phyloP scores from a whole-genome alignment of 2,329 filamentous ascomycete species.

The Botrytis porri region DNA sequence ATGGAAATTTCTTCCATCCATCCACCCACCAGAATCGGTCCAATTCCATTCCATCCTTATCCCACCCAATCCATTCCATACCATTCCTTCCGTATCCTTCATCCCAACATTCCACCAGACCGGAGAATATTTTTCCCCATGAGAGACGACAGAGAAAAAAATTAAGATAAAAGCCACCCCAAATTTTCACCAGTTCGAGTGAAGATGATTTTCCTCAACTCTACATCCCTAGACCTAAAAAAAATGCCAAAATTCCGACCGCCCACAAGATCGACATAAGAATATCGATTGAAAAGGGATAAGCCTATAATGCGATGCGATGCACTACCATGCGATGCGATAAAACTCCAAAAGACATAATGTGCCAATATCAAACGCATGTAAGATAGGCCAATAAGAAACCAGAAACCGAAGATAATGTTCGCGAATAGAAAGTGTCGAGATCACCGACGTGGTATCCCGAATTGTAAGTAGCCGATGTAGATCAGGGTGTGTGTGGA shows the following conservation, averaged over 20 bases:
- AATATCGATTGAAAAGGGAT: not conserved
- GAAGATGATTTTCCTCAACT: too few relatives aligned
- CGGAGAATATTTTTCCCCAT: not conserved
- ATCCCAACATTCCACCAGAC: not conserved
- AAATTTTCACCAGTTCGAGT: not conserved
- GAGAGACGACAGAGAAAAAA: not conserved
- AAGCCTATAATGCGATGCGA: not conserved
- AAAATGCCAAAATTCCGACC: not conserved
- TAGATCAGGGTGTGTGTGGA: not conserved
- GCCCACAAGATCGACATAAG: not conserved
- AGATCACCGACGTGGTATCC: constrained; percentile 1
- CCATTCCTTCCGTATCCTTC: not conserved
- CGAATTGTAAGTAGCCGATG: not conserved
- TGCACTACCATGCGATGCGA: not conserved
- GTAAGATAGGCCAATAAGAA: not conserved
- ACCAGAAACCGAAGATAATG: not conserved
- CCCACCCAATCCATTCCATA: not conserved
- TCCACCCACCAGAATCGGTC: not conserved
- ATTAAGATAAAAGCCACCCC: not conserved
- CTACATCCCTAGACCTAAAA: not conserved
- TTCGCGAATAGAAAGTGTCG: not conserved
- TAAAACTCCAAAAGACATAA: not conserved
- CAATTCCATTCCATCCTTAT: not conserved
- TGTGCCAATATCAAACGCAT: not conserved
- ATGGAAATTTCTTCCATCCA: not conserved